Base-by-base conservation (phyloP, 1,284 basidiomycete genomes). In the Omphalotus olearius region DNA sequence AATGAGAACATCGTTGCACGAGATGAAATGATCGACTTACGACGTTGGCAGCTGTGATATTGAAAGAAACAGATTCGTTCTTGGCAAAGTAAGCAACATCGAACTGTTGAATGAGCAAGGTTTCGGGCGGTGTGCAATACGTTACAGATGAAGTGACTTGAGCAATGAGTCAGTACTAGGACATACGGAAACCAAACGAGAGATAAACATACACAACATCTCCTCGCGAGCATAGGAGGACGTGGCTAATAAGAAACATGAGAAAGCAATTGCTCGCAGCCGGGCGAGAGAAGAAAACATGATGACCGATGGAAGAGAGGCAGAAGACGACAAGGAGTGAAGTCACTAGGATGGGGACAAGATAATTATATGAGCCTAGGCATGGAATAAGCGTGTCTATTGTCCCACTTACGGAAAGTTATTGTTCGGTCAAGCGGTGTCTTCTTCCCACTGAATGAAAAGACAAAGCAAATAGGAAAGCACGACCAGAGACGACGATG, bases 61-160 rank as follows among this genome's bases (percentile, higher is more conserved):
- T 86, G 70, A 91, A 90, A 54, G 74, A 76, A 20, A 90, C 71
- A 38, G 86, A 87, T 16, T 80, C 67, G 62, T 93, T 94, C 52
- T 71, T 62, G 44, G 80, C 75, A 59, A 85, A 83, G 66, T 91
- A 94, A 7, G 79, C 73, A 53, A 94, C 71, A 61, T 92, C 83
- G 64, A 95, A 91, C 59, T 85, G 79, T 66, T 91, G 80, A 44
- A 95, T 78, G 60, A 93, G 81, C 56, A 95, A 76, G 33, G 82
- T 80, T 65, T 85, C 82, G 39, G 91, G 88, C 38, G 88, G 85
- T 47, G 85, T 74, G 69, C 92, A 95, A 66, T 94, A 94, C 16
- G 91, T 87, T 59, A 94, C 90, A 48, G 90, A 88, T 40, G 90
- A 91, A 37, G 92, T 91, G 67, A 86, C 86, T 88, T 60, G 37